Evolutionary conservation across 1,139 yeast species (phyloP), one percentile per base, ranked within the genome.

Genomic region (Diutina mesorugosa): DNA sequence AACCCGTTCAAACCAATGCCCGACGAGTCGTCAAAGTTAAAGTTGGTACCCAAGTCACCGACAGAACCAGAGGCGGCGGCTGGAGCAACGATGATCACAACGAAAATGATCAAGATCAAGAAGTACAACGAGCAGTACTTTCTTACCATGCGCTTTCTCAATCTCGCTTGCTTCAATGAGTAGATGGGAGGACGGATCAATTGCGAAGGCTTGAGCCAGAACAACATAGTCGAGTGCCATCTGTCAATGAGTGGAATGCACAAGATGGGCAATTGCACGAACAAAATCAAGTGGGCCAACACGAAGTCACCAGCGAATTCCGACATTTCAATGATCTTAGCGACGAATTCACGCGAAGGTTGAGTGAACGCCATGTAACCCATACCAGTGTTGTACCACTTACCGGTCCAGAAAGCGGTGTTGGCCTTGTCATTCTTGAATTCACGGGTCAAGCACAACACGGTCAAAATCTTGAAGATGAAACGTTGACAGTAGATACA

Each of bases 391-490:
- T 95, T 91, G 73, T 91, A 90, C 99, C 99, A 93, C 74, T 91
- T 91, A 80, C 99, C 99, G 60, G 96, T 87, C 99, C 99, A 93
- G 93, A 95, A 93, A 35, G 99, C 98, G 65, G 96, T 86, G 76
- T 93, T 93, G 52, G 99, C 81, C 70, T 87, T 91, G 73, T 95
- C 99, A 66, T 90, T 91, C 84, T 91, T 93, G 79, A 90, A 91
- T 76, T 93, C 99, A 78, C 99, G 86, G 56, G 99, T 91, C 70
- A 93, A 80, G 74, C 85, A 76, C 63, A 82, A 73, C 58, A 87
- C 75, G 21, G 97, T 88, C 78, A 93, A 77, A 66, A 88, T 72
- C 78, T 93, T 90, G 81, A 93, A 88, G 63, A 93, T 72, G 58
- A 87, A 74, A 77, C 99, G 85, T 79, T 95, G 96, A 66, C 88